Conservation (phyloP, 371 early-diverging fungal genomes). For the Dentiscutata heterogama region DNA sequence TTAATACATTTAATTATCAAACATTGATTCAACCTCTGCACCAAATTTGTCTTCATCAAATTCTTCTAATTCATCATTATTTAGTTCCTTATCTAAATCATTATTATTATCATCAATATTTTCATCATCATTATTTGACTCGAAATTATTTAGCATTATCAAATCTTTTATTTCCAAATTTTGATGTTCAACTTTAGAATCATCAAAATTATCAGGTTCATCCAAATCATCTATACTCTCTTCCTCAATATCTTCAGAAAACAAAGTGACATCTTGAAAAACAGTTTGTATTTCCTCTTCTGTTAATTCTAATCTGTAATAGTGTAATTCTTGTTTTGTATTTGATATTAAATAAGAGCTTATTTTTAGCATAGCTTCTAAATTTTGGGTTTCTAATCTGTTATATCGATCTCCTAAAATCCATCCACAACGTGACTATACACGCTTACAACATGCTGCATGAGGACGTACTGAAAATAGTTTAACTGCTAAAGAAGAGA, state of each 20-base stretch:
- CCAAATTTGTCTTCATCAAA: no score
- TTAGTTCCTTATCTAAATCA: no score
- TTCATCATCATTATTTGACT: no score
- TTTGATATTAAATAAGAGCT: slow-evolving; percentile 9
- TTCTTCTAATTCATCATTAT: no score
- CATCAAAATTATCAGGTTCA: neutral
- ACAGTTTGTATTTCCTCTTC: neutral
- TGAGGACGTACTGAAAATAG: slow-evolving; percentile 9
- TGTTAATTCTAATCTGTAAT: neutral
- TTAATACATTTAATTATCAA: no score
- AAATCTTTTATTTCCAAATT: neutral
- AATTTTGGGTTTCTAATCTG: neutral
- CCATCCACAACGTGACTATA: slow-evolving; percentile 8
- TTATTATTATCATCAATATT: no score
- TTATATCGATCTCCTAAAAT: neutral
- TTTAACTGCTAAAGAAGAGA: neutral
- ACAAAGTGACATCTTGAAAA: slow-evolving; percentile 8
- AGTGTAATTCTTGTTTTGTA: slow-evolving; percentile 20
- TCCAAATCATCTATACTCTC: neutral
- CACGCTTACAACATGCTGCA: neutral
- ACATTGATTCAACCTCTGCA: no score
- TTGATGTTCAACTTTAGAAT: neutral
- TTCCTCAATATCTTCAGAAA: neutral
- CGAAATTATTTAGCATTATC: neutral
- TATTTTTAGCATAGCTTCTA: slow-evolving; percentile 21